Evolutionary conservation across 805 yeast genomes (phyloP).

Genomic region (Barnettozyma californica): DNA sequence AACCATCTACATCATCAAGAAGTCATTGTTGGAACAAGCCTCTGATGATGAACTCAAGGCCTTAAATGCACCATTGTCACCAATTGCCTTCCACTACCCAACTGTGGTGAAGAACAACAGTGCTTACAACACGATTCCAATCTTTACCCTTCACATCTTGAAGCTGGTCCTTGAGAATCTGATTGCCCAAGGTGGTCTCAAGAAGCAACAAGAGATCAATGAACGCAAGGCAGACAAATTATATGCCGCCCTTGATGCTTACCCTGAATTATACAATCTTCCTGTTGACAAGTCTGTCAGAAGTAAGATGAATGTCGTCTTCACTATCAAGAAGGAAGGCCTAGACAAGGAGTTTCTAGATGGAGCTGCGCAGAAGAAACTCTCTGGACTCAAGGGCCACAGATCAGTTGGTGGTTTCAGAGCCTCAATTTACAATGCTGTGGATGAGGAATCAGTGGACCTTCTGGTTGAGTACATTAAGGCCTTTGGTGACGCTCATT

Average conservation of each 20-base stretch:
- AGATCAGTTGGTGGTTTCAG: constrained; percentile 13
- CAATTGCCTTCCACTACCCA: constrained; percentile 86
- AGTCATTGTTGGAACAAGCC: constrained; percentile 64
- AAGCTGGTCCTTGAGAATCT: constrained; percentile 69
- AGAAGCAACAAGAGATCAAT: constrained; percentile 50
- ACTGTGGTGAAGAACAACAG: constrained; percentile 84
- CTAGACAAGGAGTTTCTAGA: constrained; percentile 66
- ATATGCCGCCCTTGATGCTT: constrained; percentile 59
- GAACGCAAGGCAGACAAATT: constrained; percentile 55
- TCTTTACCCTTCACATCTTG: constrained; percentile 83
- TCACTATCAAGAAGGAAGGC: constrained; percentile 52
- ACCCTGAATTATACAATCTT: constrained; percentile 54
- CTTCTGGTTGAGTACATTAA: constrained; percentile 5
- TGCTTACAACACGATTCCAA: constrained; percentile 93
- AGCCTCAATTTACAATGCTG: constrained; percentile 10
- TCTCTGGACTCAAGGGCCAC: constrained; percentile 37
- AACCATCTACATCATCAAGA: constrained; percentile 85
- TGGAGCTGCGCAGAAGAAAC: constrained; percentile 52
- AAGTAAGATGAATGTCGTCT: constrained; percentile 90
- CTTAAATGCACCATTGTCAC: constrained; percentile 70
- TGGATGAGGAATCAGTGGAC: constrained; percentile 8
- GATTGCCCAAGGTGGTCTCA: constrained; percentile 65
- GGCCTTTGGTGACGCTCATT: constrained; percentile 36
- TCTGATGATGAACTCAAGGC: constrained; percentile 53
- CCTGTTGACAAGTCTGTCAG: constrained; percentile 63